Evolutionary conservation across 164 flowering plant species (phyloP), one percentile per base, ranked within the genome.

Genomic region (Aristolochia fimbriata): DNA sequence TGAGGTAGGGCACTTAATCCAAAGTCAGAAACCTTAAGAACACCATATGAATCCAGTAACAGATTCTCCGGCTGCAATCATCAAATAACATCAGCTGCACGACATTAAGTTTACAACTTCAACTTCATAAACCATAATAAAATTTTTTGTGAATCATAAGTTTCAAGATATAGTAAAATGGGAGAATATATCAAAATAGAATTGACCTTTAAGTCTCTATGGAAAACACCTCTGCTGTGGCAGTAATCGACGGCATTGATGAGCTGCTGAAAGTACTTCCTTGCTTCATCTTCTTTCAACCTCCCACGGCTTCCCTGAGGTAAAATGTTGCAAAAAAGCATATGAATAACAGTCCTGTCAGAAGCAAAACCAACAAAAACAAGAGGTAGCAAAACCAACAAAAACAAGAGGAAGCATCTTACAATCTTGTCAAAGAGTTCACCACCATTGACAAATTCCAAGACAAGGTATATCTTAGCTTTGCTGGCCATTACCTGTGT

Each of bases 1-100:
- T 91, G 97, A 64, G 99, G 93, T 48, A 94, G 63, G 20, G 99
- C 97, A 75, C 97, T 94, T 69, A 94, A 77, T 66, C 99, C 99
- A 74, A 94, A 91, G 74, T 94, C 99, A 11, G 99, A 94, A 60
- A 94, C 93, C 78, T 91, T 94, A 62, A 94, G 91, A 68, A 62
- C 60, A 25, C 96, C 99, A 74, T 73, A 81, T 45, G 90, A 79
- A 88, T 94, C 99, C 67, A 94, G 74, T 64, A 94, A 71, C 66
- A 94, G 76, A 75, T 94, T 94, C 74, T 94, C 99, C 12, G 99
- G 99, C 99, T 94, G 85, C 53, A 62, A 54, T 37, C 22, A 25
- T 15, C 10, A 37, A 54, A 24, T 11, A 49, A 55, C 30, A 56
- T 4, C 4, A 13, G 10, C 25, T 37, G 10, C 43, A 7, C 12